Percentiles rank a stretch among this genome's conserved stretches.
phyloP scores from a whole-genome alignment of 2,329 filamentous ascomycete species.

The Laburnicola sp. region DNA sequence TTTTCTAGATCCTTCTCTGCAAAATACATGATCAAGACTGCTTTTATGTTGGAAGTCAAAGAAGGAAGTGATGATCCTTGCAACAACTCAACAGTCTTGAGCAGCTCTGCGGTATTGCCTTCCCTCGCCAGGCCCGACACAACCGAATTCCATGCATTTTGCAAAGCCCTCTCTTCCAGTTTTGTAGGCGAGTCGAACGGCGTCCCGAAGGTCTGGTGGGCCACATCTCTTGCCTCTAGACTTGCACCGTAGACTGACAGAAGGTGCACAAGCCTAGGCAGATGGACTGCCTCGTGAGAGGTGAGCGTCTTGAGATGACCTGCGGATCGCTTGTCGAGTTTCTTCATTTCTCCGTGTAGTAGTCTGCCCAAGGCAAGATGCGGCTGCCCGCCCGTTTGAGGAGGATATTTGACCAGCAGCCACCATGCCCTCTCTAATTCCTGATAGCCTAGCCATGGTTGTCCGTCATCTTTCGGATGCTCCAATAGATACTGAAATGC shows the following conservation, averaged over 20 bases:
- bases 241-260: slow-evolving; percentile 31
- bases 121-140: slow-evolving; percentile 66
- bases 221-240: slow-evolving; percentile 31
- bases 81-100: slow-evolving; percentile 59
- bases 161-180: slow-evolving; percentile 1
- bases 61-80: slow-evolving; percentile 44
- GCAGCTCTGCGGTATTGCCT: slow-evolving; percentile 60
- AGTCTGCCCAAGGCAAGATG: slow-evolving; percentile 48
- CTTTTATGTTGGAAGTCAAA: slow-evolving; percentile 48
- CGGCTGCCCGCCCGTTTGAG: slow-evolving; percentile 43
- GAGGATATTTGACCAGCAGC: slow-evolving; percentile 27
- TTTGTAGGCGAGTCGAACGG: slow-evolving; percentile 11
- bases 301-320: not conserved
- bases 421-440: slow-evolving; percentile 22
- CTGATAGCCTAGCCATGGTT: slow-evolving; percentile 36
- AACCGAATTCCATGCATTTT: slow-evolving; percentile 43
- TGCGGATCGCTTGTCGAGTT: not conserved
- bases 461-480: slow-evolving; percentile 24
- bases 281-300: slow-evolving; percentile 1
- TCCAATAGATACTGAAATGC: slow-evolving; percentile 65
- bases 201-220: slow-evolving; percentile 10
- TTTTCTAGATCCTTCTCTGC: slow-evolving; percentile 61
- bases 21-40: slow-evolving; percentile 65
- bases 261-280: slow-evolving; percentile 20
- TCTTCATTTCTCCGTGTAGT: slow-evolving; percentile 34